phyloP scores from a whole-genome alignment of 192 early-diverging fungal species.

The Backusella mclennaniae region DNA sequence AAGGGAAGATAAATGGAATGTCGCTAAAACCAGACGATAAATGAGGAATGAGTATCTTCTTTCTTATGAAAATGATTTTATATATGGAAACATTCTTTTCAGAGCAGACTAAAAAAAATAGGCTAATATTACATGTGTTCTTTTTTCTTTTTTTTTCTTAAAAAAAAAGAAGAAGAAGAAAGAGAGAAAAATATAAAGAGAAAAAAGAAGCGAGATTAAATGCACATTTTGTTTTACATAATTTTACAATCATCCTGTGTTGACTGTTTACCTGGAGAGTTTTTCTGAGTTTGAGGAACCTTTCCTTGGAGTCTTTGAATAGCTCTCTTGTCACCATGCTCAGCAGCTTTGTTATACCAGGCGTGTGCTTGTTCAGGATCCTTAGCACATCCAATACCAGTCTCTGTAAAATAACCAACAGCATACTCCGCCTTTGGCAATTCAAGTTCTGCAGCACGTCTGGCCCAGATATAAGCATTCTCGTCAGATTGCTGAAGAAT shows the following conservation, averaged over 20 bases:
- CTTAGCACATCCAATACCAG: constrained; percentile 53
- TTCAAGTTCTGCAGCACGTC: constrained; percentile 49
- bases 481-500: constrained; percentile 47
- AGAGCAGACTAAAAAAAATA: neutral
- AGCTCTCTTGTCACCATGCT: constrained; percentile 55
- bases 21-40: neutral
- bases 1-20: neutral
- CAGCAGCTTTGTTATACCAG: constrained; percentile 66
- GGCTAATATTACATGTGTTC: neutral
- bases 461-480: constrained; percentile 55
- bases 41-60: neutral
- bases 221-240: constrained; percentile 14
- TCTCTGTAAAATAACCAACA: constrained; percentile 61
- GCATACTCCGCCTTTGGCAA: constrained; percentile 60
- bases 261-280: neutral
- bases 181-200: neutral
- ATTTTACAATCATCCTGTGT: constrained; percentile 37
- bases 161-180: neutral
- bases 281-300: constrained; percentile 27
- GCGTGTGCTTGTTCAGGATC: constrained; percentile 48
- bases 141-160: neutral
- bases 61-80: neutral
- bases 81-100: neutral
- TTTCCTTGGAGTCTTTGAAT: constrained; percentile 46
- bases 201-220: neutral